Conservation (phyloP, 164 flowering plant species). For the Malania oleifera region DNA sequence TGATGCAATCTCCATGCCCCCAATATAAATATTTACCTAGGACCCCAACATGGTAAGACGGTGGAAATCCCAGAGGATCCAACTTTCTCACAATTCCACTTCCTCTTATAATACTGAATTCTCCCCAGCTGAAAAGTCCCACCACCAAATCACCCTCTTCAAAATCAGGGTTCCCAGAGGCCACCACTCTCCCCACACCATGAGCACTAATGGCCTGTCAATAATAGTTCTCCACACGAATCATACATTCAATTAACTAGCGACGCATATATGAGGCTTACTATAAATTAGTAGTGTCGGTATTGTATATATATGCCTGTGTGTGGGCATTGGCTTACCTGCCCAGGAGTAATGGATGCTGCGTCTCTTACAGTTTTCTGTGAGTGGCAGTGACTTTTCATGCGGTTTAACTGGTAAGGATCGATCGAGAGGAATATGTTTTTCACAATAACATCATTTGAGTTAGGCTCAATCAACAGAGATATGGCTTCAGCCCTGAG, state of each 20-base stretch:
- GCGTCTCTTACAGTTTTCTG: slow-evolving; percentile 31
- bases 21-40: slow-evolving; percentile 31
- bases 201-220: slow-evolving; percentile 43
- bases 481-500: slow-evolving; percentile 22
- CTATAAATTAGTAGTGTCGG: no score
- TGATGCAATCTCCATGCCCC: no score
- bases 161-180: slow-evolving; percentile 44
- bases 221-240: no score
- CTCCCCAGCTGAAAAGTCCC: slow-evolving; percentile 57
- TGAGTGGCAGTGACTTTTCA: slow-evolving; percentile 52
- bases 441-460: slow-evolving; percentile 42
- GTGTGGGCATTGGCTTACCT: slow-evolving; percentile 26
- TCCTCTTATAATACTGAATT: slow-evolving; percentile 37
- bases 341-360: slow-evolving; percentile 29
- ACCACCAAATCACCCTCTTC: slow-evolving; percentile 56
- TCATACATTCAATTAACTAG: neutral
- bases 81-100: slow-evolving; percentile 38
- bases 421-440: slow-evolving; percentile 65
- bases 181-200: slow-evolving; percentile 71
- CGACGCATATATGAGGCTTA: no score
- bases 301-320: no score
- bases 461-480: slow-evolving; percentile 20
- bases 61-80: slow-evolving; percentile 49
- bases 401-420: slow-evolving; percentile 75
- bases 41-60: slow-evolving; percentile 59